Base-by-base conservation (phyloP, 176 grass and related monocot genomes). In the Tillandsia fasciculata region DNA sequence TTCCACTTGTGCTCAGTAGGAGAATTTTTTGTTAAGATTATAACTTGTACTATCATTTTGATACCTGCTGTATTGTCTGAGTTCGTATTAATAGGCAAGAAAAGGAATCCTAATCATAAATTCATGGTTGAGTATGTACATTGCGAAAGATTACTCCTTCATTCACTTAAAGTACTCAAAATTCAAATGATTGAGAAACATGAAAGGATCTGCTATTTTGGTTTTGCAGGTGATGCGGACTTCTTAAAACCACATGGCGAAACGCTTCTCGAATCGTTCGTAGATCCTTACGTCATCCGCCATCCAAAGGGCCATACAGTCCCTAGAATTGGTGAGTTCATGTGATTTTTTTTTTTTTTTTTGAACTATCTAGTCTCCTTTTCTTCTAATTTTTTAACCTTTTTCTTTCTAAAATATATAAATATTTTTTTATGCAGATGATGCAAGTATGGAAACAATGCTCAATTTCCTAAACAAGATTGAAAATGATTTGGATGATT, bases 231-330 rank as follows among this genome's bases (percentile, higher is more conserved):
- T 15, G 69, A 71, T 11, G 54, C 24, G 24, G 69, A 71, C 51
- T 71, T 97, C 14, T 79, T 97, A 47, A 92, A 78, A 74, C 0
- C 1, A 8, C 50, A 63, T 72, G 93, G 88, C 29, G 89, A 92
- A 54, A 63, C 69, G 53, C 86, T 97, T 23, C 53, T 92, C 65
- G 84, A 90, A 61, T 87, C 89, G 56, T 92, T 63, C 12, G 12
- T n/a, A 5, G 69, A 71, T 71, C 69, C 69, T 15, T 50, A 15
- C 12, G 10, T 71, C 50, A 33, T 71, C 12, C 56, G 4, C 10
- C 93, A 97, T 63, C 93, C 93, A 12, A 97, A 92, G 78, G 93
- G 89, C n/a, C 93, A 97, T 68, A 97, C 93, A 0, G 93, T 97
- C 76, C 93, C 93, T 63, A 92, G 89, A 71, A 71, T 97, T 57